Evolutionary conservation across 108 stramenopile genomes (phyloP).

Genomic region (Discostella stelligeroides): DNA sequence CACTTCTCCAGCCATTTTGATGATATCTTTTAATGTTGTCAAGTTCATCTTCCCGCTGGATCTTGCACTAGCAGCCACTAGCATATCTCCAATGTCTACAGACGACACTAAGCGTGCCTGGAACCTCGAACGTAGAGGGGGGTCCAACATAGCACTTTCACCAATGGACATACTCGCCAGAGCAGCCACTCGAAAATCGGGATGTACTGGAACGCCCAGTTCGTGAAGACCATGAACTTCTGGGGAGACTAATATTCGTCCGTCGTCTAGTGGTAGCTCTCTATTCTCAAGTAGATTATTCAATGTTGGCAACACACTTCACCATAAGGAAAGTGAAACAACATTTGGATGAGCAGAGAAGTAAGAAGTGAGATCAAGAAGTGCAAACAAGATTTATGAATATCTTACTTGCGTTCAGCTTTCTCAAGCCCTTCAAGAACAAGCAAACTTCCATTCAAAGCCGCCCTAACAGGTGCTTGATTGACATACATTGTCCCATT

Average conservation of each 20-base stretch:
- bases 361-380: neutral
- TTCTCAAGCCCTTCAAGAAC: conserved; percentile 89
- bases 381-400: neutral
- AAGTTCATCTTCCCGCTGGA: conserved; percentile 28
- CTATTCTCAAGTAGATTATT: conserved; percentile 90
- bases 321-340: neutral
- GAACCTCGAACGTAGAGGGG: conserved; percentile 82
- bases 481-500: conserved; percentile 53
- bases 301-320: conserved; percentile 81
- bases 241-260: conserved; percentile 49
- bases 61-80: conserved; percentile 41
- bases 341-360: conserved; percentile 1
- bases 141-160: conserved; percentile 68
- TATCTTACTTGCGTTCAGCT: conserved; percentile 59
- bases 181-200: conserved; percentile 85
- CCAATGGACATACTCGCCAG: conserved; percentile 53
- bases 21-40: conserved; percentile 30
- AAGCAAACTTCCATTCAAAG: conserved; percentile 78
- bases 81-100: conserved; percentile 40
- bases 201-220: conserved; percentile 55
- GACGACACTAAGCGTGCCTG: conserved; percentile 51
- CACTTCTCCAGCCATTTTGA: conserved; percentile 20
- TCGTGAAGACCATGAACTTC: conserved; percentile 24
- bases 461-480: conserved; percentile 89
- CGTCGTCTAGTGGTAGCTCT: conserved; percentile 83